Percentiles rank a stretch among this genome's conserved stretches.
Conservation (phyloP, 192 early-diverging fungal species). For the Backusella morwellensis region DNA sequence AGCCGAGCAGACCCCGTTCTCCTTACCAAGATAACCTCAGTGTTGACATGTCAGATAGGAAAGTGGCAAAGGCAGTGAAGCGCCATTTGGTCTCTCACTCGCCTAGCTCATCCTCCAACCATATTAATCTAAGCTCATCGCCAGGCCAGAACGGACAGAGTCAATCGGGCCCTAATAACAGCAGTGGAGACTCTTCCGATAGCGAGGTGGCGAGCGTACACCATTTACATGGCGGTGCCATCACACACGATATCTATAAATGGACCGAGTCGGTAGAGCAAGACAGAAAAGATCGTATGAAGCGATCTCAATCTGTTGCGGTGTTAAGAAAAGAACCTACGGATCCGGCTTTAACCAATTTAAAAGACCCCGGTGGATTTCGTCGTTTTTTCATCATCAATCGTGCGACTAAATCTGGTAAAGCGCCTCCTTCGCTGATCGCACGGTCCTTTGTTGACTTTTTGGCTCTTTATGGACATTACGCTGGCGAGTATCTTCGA, state of each 20-base stretch:
- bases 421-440: conserved; percentile 67
- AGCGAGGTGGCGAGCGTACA: conserved; percentile 43
- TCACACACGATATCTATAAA: conserved; percentile 85
- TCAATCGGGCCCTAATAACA: background rate
- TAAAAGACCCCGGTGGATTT: conserved; percentile 85
- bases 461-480: conserved; percentile 88
- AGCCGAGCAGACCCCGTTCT: background rate
- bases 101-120: conserved; percentile 11
- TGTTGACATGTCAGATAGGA: conserved; percentile 48
- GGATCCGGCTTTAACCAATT: conserved; percentile 8
- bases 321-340: background rate
- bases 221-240: conserved; percentile 64
- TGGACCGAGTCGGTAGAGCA: conserved; percentile 74
- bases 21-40: background rate
- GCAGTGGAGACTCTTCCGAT: background rate
- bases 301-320: conserved; percentile 25
- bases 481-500: conserved; percentile 88
- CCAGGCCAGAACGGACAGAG: background rate
- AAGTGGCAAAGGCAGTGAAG: conserved; percentile 61
- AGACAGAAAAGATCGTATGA: conserved; percentile 23
- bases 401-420: conserved; percentile 69
- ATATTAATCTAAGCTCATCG: background rate
- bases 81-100: conserved; percentile 62
- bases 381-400: conserved; percentile 80
- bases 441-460: conserved; percentile 94